Conservation (phyloP, 441 rosid species). For the Geranium incanum region DNA sequence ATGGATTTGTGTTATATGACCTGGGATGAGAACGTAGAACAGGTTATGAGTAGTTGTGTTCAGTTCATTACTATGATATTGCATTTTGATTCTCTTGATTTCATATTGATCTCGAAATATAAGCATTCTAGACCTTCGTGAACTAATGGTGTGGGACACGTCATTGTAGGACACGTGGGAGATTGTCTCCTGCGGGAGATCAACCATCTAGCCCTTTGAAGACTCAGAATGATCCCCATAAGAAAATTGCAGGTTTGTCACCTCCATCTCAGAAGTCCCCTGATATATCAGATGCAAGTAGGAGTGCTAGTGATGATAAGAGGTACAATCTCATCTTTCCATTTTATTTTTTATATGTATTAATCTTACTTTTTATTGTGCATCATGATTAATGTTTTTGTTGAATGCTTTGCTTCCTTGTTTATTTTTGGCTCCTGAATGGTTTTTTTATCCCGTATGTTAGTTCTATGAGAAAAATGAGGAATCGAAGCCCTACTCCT, state of each 20-base stretch:
- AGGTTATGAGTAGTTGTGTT: background rate
- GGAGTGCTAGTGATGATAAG: conserved; percentile 26
- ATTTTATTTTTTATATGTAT: background rate
- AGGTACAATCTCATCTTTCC: conserved; percentile 27
- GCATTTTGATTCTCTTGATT: background rate
- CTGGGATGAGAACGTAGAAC: background rate
- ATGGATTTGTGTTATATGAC: conserved; percentile 1
- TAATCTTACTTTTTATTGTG: background rate
- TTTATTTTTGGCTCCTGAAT: conserved; percentile 12
- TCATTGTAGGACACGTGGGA: conserved; percentile 20
- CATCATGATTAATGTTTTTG: background rate
- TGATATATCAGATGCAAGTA: conserved; percentile 19
- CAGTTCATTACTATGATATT: background rate
- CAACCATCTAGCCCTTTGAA: conserved; percentile 20
- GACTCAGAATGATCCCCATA: conserved; percentile 22
- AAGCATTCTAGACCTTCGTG: background rate
- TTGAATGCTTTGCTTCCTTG: conserved; percentile 9
- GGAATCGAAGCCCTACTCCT: conserved; percentile 28
- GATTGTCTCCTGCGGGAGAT: conserved; percentile 20
- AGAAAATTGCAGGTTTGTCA: conserved; percentile 22
- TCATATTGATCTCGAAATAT: background rate
- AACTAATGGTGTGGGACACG: background rate
- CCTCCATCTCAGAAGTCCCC: conserved; percentile 31
- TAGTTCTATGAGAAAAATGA: conserved; percentile 29
- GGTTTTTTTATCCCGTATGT: conserved; percentile 30